Evolutionary conservation across 2,329 filamentous ascomycete genomes (phyloP), one percentile per base, ranked within the genome.

Genomic region (Penicillium sp.): DNA sequence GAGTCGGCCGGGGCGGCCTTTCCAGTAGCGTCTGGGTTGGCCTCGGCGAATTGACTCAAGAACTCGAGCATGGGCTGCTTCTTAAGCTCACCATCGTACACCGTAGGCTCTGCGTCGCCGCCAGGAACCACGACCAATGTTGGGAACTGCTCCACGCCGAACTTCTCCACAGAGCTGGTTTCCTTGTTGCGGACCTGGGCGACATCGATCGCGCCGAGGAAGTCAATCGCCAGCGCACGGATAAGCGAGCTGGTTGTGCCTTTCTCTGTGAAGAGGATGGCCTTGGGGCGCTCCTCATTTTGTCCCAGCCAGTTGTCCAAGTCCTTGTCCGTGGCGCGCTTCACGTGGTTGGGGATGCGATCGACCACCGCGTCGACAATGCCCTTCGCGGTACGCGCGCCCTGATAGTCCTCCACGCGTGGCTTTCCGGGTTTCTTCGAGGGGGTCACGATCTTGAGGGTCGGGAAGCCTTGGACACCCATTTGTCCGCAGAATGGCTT

Each of bases 381-480:
- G 54, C 79, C 90, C 70, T 91, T 92, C n/a, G 93, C 90, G 4
- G 83, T 89, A 59, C 95, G 86, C 13, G 86, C 81, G 14, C 95
- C 95, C 58, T 95, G 84, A 77, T 99, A 99, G 72, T 97, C 93
- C 74, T 97, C 92, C 8, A 98, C 86, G 3, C 86, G 82, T 1
- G 95, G 93, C 70, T 87, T 89, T 56, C 89, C 88, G 31, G 84
- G 78, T 76, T 93, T 96, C 79, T 91, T 91, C 62, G 89, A 86
- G 0, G 95, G 95, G 22, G 87, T 87, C 52, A 98, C 86, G 48
- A 96, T 93, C 82, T 99, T 99, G 63, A 99, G 82, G 0, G 95
- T 98, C 1, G 95, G 95, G 78, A 97, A 99, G 57, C 95, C 95
- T 78, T 96, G 83, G 6, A 99, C 85, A 54, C 92, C 93, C 85